A percentile compares a stretch with the other conserved stretches of the same genome.
phyloP scores from a whole-genome alignment of 139 green algal genomes.

The Marvania coccoides region DNA sequence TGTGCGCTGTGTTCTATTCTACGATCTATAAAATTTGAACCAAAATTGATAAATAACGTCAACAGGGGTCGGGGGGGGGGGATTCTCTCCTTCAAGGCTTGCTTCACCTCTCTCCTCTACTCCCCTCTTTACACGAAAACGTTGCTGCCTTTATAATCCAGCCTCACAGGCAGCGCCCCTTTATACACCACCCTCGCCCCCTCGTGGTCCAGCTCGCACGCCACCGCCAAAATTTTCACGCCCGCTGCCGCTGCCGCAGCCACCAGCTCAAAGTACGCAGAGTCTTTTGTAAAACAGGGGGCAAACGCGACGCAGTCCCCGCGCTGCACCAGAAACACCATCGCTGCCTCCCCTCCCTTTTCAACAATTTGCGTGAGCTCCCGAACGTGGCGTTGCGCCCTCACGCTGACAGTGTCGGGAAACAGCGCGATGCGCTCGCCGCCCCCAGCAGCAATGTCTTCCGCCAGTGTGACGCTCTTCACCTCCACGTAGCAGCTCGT shows the following conservation, averaged over 20 bases:
- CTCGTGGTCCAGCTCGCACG: not conserved
- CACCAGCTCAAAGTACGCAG: constrained; percentile 35
- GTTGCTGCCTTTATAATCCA: constrained; percentile 13
- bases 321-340: constrained; percentile 51
- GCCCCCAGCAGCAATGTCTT: constrained; percentile 8
- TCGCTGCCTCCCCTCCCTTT: constrained; percentile 14
- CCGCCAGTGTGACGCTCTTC: constrained; percentile 49
- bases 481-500: constrained; percentile 43
- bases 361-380: constrained; percentile 23
- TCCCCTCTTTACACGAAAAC: no score
- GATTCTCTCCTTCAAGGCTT: no score
- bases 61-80: no score
- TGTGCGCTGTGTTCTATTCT: no score
- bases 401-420: constrained; percentile 47
- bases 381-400: constrained; percentile 46
- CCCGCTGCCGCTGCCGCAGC: constrained; percentile 18
- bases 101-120: no score
- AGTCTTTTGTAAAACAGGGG: constrained; percentile 44
- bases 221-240: constrained; percentile 32
- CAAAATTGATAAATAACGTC: no score
- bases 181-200: not conserved
- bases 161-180: constrained; percentile 3
- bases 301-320: constrained; percentile 45
- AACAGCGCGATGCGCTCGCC: constrained; percentile 42
- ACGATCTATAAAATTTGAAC: no score